phyloP scores from a whole-genome alignment of 106 monocot species.

The Apostasia shenzhenica region DNA sequence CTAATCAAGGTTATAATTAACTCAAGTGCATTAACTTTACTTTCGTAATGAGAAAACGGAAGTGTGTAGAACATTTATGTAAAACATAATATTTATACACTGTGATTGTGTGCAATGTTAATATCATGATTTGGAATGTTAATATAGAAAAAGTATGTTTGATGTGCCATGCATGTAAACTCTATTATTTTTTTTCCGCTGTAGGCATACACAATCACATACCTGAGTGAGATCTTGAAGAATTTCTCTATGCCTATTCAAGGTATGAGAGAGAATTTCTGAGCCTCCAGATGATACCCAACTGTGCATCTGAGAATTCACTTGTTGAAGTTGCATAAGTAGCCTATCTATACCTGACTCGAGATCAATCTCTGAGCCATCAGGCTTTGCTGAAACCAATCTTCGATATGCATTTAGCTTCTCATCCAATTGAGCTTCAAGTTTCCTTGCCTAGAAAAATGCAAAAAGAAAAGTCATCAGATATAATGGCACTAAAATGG shows the following conservation, averaged over 20 bases:
- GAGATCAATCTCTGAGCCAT: slow-evolving; percentile 65
- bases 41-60: no score
- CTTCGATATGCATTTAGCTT: slow-evolving; percentile 77
- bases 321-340: slow-evolving; percentile 90
- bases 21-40: no score
- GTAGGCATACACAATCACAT: background rate
- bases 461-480: background rate
- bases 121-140: no score
- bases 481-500: background rate
- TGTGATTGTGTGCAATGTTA: no score
- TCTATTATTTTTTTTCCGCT: background rate
- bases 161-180: no score
- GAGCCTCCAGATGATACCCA: slow-evolving; percentile 93
- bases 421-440: slow-evolving; percentile 89
- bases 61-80: no score
- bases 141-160: no score
- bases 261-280: slow-evolving; percentile 87
- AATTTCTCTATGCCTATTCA: slow-evolving; percentile 89
- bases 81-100: no score
- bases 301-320: slow-evolving; percentile 86
- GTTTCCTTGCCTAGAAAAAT: slow-evolving; percentile 65
- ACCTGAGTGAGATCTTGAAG: slow-evolving; percentile 91
- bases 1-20: no score
- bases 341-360: slow-evolving; percentile 76
- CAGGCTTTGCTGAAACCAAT: slow-evolving; percentile 53